Evolutionary conservation across 805 yeast species (phyloP), one percentile per base, ranked within the genome.

Genomic region (Dipodascopsis uninucleata): DNA sequence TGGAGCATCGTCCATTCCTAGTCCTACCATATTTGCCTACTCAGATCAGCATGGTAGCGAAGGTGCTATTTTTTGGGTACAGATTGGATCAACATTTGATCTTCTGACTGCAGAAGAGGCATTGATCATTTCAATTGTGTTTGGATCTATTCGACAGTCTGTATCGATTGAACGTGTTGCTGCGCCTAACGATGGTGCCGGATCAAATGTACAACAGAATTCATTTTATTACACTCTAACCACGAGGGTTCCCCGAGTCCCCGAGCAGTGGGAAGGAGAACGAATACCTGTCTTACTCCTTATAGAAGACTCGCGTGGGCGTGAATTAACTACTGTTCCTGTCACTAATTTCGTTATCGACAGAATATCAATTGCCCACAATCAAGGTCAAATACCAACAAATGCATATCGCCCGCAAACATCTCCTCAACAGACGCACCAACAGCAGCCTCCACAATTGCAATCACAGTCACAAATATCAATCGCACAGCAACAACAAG

Each of bases 21-120:
- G n/a, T n/a, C 53, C 53, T 14, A 32, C 31, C 46, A 47, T 48
- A 37, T 18, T 43, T 35, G 49, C 40, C 46, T 48, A 41, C 49
- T 48, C 53, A 12, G 49, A 45, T 35, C 49, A 49, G 8, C 43
- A 41, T 36, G 53, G 53, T 31, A 20, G 28, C 29, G 50, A 40
- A 10, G 49, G 47, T 40, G 14, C 46, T 9, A 34, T 44, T 35
- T 44, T 48, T 47, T 22, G 43, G 28, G 50, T 48, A 46, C 45
- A 43, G 36, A 39, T 48, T 29, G 41, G 36, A 26, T 40, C 43
- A 32, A 18, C 38, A 5, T 16, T 22, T 26, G 52, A 43, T 16
- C 40, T 44, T 18, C 40, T 44, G 31, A 31, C 36, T 10, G 41
- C 23, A 14, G 43, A 43, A 16, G 38, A 41, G n/a, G 39, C 31